Evolutionary conservation across 305 asterid species (phyloP), one percentile per base, ranked within the genome.

Genomic region (Plantago lanceolata): DNA sequence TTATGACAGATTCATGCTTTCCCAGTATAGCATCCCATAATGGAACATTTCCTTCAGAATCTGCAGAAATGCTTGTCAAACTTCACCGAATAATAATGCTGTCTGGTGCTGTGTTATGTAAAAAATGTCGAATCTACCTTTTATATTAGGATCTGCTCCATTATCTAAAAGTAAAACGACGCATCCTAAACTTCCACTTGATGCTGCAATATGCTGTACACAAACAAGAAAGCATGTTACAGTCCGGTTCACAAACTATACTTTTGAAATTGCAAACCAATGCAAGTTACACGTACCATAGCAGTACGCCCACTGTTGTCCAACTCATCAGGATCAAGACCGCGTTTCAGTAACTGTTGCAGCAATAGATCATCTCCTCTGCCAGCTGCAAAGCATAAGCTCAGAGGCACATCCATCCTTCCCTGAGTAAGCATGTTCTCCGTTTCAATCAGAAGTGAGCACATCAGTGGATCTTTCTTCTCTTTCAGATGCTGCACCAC

Each of bases 371-470:
- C 87, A 59, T 85, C 95, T 29, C 87, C 90, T 71, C 96, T 79
- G 50, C 54, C 81, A 47, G 89, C 96, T 55, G 97, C 96, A 74
- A 90, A 90, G 79, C 88, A 81, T 73, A 90, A 79, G 79, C 85
- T 87, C 48, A 87, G 89, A 66, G 96, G 97, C 79, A 87, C 67
- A 52, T 84, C 93, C 86, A 82, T 79, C 65, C 81, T 84, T 63
- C 97, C 97, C 17, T 82, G 84, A 63, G 93, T 81, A 70, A 90
- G 79, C 87, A 82, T 79, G 60, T 84, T 82, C 65, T 90, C 93
- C 2, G 87, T 87, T 65, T 82, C 82, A 19, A 58, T 61, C 72
- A 81, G 75, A 24, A 87, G 78, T 28, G 76, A 76, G 26, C 78
- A 84, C 76, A 80, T 83, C 73, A 76, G 43, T 0, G 89, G 87